Evolutionary conservation across 352 stramenopile species (phyloP), one percentile per base, ranked within the genome.

Genomic region (Phytophthora idaei): DNA sequence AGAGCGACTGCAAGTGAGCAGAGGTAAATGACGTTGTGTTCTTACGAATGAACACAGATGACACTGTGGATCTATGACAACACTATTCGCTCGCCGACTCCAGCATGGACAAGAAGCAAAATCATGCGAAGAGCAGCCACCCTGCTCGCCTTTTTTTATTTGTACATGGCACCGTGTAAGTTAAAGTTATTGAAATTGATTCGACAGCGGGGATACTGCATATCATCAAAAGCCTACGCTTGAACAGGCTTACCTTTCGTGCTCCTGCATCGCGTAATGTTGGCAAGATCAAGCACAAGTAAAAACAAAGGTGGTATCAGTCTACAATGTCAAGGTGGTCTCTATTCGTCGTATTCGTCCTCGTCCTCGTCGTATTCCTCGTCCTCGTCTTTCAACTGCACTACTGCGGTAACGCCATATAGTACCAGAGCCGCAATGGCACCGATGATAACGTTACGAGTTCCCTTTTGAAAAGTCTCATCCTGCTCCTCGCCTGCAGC

Each of bases 401-500:
- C 77, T 15, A 74, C 64, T 5, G 77, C 74, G 5, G 89, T 86
- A 15, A 95, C 53, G 9, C 76, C 77, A 61, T 96, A 96, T 60
- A 96, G 34, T 7, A 93, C 49, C 12, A 96, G 71, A 17, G 86
- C 81, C 12, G 76, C 74, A 9, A 94, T 71, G 2, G 83, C 88
- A 4, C 88, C 88, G 31, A 96, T 81, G 52, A 96, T 80, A 46
- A 93, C 84, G 46, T 94, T 94, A 53, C 86, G 83, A 55, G 84
- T 80, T 32, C 84, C 74, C 67, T 96, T 94, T 59, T 90, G 74
- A 52, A 92, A 94, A 27, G 67, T 44, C 21, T 85, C 74, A 45
- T 67, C 64, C 12, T 64, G 45, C 14, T 57, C 74, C n/a, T 74
- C 73, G 10, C 44, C 54, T 31, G 51, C 55, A 28, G 44, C 31